These are phyloP conservation scores for Diutina mesorugosa DNA, from an alignment of 1,139 yeast species.

Conservation along the genomic window DNA sequence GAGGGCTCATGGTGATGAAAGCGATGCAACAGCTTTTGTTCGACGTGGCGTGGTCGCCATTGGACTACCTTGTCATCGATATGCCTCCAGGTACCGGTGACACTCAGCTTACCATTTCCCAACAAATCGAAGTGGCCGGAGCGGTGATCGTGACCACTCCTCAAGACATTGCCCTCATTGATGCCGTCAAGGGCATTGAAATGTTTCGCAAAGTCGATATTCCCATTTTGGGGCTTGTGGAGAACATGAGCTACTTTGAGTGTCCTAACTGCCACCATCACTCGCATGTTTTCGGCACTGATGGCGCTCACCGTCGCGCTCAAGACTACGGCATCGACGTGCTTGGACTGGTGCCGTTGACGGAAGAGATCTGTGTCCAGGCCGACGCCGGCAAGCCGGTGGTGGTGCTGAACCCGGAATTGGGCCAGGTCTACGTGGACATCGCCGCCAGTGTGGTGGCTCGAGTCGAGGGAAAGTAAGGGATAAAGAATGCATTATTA, in stretches of 20 bases:
- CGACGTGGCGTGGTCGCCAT: slow-evolving; percentile 67
- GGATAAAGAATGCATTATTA: neutral
- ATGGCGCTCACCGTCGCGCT: slow-evolving; percentile 54
- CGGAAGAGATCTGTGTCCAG: slow-evolving; percentile 44
- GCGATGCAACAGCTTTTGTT: slow-evolving; percentile 72
- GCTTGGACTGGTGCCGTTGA: slow-evolving; percentile 58
- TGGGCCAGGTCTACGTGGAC: slow-evolving; percentile 26
- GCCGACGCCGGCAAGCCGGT: slow-evolving; percentile 60
- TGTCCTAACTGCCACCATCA: slow-evolving; percentile 72
- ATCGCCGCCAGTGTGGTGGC: slow-evolving; percentile 23
- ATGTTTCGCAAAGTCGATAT: slow-evolving; percentile 66
- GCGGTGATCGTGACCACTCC: slow-evolving; percentile 80
- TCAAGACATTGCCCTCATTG: slow-evolving; percentile 74
- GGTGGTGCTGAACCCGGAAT: slow-evolving; percentile 31
- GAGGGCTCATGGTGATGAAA: slow-evolving; percentile 81
- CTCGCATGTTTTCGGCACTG: slow-evolving; percentile 62
- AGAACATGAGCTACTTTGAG: slow-evolving; percentile 67
- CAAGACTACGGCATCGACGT: slow-evolving; percentile 33
- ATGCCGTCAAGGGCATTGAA: slow-evolving; percentile 69
- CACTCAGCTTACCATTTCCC: slow-evolving; percentile 71
- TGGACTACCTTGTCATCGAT: slow-evolving; percentile 65
- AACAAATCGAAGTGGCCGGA: slow-evolving; percentile 64
- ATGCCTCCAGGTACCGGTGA: slow-evolving; percentile 95
- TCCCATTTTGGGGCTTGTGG: slow-evolving; percentile 70
- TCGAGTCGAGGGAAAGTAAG: neutral